A percentile compares a stretch with the other conserved stretches of the same genome.
Conservation (phyloP, 179 eudicot species). For the Monotropa hypopitys region DNA sequence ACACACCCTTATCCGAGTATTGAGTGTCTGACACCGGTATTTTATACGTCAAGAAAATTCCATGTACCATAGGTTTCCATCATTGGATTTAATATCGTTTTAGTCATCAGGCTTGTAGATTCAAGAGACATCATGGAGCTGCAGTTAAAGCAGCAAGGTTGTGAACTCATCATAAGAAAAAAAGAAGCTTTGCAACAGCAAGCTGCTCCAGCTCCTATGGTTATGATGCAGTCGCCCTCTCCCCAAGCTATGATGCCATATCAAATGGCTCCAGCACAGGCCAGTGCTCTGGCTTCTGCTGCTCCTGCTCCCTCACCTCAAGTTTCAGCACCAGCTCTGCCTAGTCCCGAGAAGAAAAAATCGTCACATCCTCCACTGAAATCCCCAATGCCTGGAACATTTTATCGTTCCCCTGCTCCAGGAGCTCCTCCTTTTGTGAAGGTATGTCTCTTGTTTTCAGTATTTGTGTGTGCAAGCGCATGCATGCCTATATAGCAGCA, state of each 20-base stretch:
- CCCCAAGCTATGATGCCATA: constrained; percentile 21
- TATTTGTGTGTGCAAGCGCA: background rate
- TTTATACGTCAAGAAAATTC: background rate
- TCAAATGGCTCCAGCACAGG: constrained; percentile 18
- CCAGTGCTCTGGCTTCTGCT: constrained; percentile 26
- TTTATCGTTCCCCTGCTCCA: constrained; percentile 78
- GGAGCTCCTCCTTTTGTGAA: constrained; percentile 72
- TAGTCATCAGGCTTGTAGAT: constrained; percentile 63
- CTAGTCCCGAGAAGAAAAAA: constrained; percentile 34
- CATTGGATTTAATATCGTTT: background rate
- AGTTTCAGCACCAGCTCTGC: constrained; percentile 19
- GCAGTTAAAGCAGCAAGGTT: constrained; percentile 70
- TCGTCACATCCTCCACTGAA: constrained; percentile 65
- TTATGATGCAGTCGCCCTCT: constrained; percentile 50
- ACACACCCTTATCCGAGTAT: background rate
- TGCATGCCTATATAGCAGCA: too few species aligned
- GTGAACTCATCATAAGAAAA: constrained; percentile 74
- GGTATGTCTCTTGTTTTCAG: constrained; percentile 22
- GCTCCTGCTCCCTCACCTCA: constrained; percentile 30
- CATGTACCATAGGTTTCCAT: background rate
- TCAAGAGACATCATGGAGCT: constrained; percentile 90
- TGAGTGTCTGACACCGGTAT: background rate
- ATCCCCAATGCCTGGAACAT: constrained; percentile 94
- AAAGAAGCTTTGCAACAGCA: constrained; percentile 72
- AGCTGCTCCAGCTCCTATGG: constrained; percentile 30